Evolutionary conservation across 2,329 filamentous ascomycete species (phyloP).

Genomic region (Aspergillus viridinutans): DNA sequence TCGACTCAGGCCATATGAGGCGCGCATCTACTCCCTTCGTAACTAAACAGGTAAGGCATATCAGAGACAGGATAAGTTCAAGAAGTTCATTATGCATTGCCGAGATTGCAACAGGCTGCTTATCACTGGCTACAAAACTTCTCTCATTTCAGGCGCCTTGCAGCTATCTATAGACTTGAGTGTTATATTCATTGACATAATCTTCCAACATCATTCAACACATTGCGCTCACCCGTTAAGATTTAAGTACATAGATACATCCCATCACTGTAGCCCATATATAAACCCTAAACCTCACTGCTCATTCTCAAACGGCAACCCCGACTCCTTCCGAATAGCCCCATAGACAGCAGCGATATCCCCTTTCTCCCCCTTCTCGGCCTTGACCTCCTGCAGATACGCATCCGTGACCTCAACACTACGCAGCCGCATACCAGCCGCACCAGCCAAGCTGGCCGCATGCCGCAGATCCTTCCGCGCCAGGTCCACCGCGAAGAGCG

Average conservation of each 20-base stretch:
- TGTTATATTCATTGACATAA: neutral
- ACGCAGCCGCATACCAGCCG: constrained; percentile 58
- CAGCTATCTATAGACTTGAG: neutral
- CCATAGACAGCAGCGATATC: constrained; percentile 84
- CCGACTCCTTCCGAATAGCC: constrained; percentile 67
- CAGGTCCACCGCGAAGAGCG: constrained; percentile 78
- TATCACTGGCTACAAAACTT: neutral
- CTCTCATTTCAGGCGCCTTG: neutral
- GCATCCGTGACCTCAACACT: constrained; percentile 64
- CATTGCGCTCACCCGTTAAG: too few species aligned
- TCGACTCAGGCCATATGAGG: constrained; percentile 11
- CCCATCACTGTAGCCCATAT: too few species aligned
- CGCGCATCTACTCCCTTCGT: constrained; percentile 13
- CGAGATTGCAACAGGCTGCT: neutral
- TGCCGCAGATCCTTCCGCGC: constrained; percentile 79
- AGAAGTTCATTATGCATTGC: too few species aligned
- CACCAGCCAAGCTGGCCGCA: constrained; percentile 62
- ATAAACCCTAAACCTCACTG: neutral
- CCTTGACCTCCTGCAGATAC: constrained; percentile 66
- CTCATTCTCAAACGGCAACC: constrained; percentile 68
- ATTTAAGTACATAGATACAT: too few species aligned
- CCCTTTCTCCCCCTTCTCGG: constrained; percentile 64
- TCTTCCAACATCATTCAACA: too few species aligned
- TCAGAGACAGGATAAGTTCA: neutral
- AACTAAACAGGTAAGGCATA: constrained; percentile 3